These are phyloP conservation scores for Pleurotus pulmonarius DNA, from an alignment of 768 basidiomycete genomes.

Conservation along the genomic window DNA sequence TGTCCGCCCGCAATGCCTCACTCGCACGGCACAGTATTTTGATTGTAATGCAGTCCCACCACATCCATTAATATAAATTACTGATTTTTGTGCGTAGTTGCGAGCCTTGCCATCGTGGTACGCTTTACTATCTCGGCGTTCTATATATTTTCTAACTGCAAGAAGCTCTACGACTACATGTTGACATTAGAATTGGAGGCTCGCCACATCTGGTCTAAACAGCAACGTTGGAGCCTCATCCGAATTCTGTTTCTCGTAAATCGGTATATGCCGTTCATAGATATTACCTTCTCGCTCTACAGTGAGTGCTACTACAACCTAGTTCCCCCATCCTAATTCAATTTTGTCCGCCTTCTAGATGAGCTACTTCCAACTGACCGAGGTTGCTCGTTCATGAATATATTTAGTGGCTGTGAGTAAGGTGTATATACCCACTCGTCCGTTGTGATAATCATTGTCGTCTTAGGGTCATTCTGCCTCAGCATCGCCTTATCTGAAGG, in stretches of 20 bases:
- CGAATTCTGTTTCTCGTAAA: neutral
- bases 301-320: neutral
- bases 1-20: no score
- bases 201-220: neutral
- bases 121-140: no score
- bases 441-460: no score
- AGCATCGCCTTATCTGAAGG: neutral
- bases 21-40: no score
- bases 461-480: neutral
- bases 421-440: no score
- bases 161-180: neutral
- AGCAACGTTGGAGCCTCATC: neutral
- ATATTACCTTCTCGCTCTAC: neutral
- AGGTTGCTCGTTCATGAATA: neutral
- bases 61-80: no score
- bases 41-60: no score
- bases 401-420: slow-evolving; percentile 1
- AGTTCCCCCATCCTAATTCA: no score
- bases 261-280: neutral
- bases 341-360: neutral
- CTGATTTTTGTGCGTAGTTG: no score
- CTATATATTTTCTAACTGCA: no score
- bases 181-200: neutral
- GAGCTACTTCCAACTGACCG: neutral
- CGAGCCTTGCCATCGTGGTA: no score